phyloP scores from a whole-genome alignment of 2,329 filamentous ascomycete species.

The Elsinoe arachidis region DNA sequence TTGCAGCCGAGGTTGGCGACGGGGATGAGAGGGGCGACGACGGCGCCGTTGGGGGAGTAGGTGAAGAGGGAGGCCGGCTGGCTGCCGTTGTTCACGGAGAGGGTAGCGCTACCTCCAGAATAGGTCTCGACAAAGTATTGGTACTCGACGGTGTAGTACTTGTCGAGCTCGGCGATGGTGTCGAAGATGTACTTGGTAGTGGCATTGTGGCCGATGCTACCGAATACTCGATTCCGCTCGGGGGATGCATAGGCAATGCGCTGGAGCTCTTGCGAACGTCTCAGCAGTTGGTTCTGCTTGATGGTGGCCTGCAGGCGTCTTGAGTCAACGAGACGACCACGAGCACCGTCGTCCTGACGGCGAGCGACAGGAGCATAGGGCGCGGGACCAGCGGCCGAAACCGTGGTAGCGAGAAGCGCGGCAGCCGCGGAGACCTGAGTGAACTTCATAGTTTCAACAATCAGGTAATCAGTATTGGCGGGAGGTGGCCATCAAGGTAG shows the following conservation, averaged over 20 bases:
- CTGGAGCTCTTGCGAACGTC: slow-evolving; percentile 2
- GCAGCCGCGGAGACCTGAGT: slow-evolving; percentile 7
- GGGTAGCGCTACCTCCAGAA: slow-evolving; percentile 24
- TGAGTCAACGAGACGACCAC: slow-evolving; percentile 3
- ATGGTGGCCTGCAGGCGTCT: slow-evolving; percentile 9
- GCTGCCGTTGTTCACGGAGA: slow-evolving; percentile 44
- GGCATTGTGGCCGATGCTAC: slow-evolving; percentile 16
- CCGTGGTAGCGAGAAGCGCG: slow-evolving; percentile 2
- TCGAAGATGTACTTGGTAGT: slow-evolving; percentile 26
- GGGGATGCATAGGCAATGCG: neutral
- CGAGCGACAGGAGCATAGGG: slow-evolving; percentile 5
- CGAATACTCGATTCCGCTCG: slow-evolving; percentile 7
- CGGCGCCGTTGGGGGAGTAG: slow-evolving; percentile 20
- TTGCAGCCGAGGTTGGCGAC: slow-evolving; percentile 56
- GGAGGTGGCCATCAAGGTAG: slow-evolving; percentile 11
- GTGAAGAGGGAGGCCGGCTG: slow-evolving; percentile 43
- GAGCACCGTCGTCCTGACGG: slow-evolving; percentile 5
- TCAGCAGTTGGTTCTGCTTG: neutral
- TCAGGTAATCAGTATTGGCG: slow-evolving; percentile 3
- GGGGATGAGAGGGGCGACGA: slow-evolving; percentile 43
- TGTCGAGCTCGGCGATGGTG: slow-evolving; percentile 38
- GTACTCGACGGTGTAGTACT: slow-evolving; percentile 56
- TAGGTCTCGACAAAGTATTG: slow-evolving; percentile 22
- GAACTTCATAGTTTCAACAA: slow-evolving; percentile 5
- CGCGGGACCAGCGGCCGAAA: slow-evolving; percentile 1